Evolutionary conservation across 805 yeast species (phyloP).

Genomic region (Huiozyma naganishii): DNA sequence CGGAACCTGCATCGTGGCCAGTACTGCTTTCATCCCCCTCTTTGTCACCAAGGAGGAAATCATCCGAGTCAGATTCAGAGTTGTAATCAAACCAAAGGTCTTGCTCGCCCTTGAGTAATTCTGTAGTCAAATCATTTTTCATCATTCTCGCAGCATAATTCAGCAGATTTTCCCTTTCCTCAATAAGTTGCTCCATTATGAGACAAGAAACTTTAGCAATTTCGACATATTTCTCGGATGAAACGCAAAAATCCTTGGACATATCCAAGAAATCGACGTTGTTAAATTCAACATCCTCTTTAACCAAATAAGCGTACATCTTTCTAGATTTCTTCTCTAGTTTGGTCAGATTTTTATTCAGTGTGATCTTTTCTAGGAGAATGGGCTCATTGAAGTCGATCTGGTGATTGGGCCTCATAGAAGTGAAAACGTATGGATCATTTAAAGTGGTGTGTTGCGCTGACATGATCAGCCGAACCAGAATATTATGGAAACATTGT

Average conservation of each 20-base stretch:
- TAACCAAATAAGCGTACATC: conserved; percentile 36
- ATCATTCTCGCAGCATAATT: conserved; percentile 69
- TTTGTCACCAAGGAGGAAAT: conserved; percentile 1
- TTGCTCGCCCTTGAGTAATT: conserved; percentile 41
- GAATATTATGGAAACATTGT: conserved; percentile 55
- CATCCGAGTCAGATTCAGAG: conserved; percentile 18
- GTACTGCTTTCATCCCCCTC: conserved; percentile 1
- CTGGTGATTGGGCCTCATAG: conserved; percentile 45
- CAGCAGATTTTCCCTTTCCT: conserved; percentile 57
- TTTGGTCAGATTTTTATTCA: conserved; percentile 5
- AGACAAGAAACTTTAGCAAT: conserved; percentile 27
- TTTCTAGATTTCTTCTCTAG: conserved; percentile 25
- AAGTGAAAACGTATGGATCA: conserved; percentile 66
- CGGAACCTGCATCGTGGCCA: not conserved
- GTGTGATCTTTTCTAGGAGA: conserved; percentile 3
- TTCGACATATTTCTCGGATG: conserved; percentile 28
- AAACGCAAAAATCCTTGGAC: conserved; percentile 21
- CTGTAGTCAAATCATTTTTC: conserved; percentile 61
- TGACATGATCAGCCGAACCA: conserved; percentile 50
- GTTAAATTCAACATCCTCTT: conserved; percentile 35
- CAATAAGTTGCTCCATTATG: conserved; percentile 48
- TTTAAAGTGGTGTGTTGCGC: conserved; percentile 58
- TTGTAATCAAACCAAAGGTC: conserved; percentile 25
- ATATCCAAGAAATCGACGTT: conserved; percentile 28
- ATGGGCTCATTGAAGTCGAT: conserved; percentile 24